Evolutionary conservation across 352 stramenopile species (phyloP).

Genomic region (Aphanomyces astaci): DNA sequence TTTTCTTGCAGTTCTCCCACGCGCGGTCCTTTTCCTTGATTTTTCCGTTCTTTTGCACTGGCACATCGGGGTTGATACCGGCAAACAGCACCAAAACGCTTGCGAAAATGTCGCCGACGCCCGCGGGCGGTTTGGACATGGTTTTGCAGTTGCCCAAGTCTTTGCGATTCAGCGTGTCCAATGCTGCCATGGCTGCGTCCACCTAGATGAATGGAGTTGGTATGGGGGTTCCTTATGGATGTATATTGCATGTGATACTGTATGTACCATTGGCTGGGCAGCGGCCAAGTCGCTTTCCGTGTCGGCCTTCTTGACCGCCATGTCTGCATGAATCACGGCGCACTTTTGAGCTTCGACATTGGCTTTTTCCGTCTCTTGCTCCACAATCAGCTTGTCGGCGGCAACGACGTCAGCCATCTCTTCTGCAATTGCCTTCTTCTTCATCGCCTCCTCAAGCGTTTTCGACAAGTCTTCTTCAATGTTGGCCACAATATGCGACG

Average conservation of each 20-base stretch:
- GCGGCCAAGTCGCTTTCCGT: conserved; percentile 66
- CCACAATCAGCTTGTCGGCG: conserved; percentile 89
- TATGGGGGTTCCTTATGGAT: background rate
- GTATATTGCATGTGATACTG: background rate
- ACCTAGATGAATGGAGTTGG: conserved; percentile 28
- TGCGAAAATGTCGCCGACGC: conserved; percentile 82
- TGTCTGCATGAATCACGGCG: conserved; percentile 87
- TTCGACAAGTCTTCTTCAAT: conserved; percentile 89
- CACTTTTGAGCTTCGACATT: conserved; percentile 88
- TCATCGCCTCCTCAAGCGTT: conserved; percentile 86
- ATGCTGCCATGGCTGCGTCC: conserved; percentile 77
- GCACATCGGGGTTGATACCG: conserved; percentile 55
- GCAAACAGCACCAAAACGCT: conserved; percentile 72
- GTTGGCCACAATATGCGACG: conserved; percentile 79
- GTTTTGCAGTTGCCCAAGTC: conserved; percentile 88
- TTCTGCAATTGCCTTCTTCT: conserved; percentile 89
- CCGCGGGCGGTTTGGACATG: conserved; percentile 84
- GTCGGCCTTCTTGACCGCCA: conserved; percentile 82
- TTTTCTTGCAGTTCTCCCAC: conserved; percentile 91
- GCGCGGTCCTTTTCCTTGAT: conserved; percentile 90
- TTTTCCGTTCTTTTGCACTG: conserved; percentile 90
- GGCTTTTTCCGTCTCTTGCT: conserved; percentile 86
- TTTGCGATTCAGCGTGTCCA: conserved; percentile 87
- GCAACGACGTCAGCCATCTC: conserved; percentile 87
- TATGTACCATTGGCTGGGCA: conserved; percentile 48